phyloP scores from a whole-genome alignment of 1,284 basidiomycete genomes.

The Mycena citricolor region DNA sequence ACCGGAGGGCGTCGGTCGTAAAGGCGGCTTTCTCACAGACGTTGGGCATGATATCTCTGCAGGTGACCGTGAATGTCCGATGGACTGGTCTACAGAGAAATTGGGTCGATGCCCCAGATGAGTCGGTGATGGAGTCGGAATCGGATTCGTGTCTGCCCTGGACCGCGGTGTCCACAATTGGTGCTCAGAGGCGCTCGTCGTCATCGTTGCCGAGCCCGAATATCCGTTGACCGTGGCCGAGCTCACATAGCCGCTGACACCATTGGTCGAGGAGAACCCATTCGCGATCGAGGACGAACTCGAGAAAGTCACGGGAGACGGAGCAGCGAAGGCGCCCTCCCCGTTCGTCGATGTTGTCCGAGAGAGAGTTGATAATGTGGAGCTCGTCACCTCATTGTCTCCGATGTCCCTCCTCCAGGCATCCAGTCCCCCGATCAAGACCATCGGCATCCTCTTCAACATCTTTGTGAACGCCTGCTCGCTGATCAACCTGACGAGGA shows the following conservation, averaged over 20 bases:
- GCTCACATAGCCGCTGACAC: conserved; percentile 8
- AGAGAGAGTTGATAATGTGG: not conserved
- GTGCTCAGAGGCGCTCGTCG: conserved; percentile 21
- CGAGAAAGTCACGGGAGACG: conserved; percentile 6
- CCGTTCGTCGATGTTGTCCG: conserved; percentile 6
- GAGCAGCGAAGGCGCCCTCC: conserved; percentile 8
- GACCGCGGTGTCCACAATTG: conserved; percentile 31
- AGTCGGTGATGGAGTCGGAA: conserved; percentile 10
- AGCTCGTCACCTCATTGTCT: conserved; percentile 36
- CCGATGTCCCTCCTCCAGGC: conserved; percentile 78
- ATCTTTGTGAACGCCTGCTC: conserved; percentile 72
- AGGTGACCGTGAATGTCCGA: conserved; percentile 39
- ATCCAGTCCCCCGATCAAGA: conserved; percentile 84
- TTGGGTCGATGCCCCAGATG: conserved; percentile 30
- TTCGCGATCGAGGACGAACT: conserved; percentile 8
- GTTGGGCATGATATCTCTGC: conserved; percentile 21
- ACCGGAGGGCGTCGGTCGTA: conserved; percentile 18
- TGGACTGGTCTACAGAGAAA: conserved; percentile 36
- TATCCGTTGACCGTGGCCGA: conserved; percentile 10
- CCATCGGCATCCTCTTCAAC: conserved; percentile 76
- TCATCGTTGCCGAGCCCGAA: conserved; percentile 3
- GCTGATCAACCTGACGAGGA: conserved; percentile 69
- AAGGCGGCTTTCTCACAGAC: conserved; percentile 18
- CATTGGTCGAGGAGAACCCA: conserved; percentile 13
- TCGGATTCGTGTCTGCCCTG: conserved; percentile 21